Base-by-base conservation (phyloP, 2,329 filamentous ascomycete genomes). In the Bipolaris oryzae region DNA sequence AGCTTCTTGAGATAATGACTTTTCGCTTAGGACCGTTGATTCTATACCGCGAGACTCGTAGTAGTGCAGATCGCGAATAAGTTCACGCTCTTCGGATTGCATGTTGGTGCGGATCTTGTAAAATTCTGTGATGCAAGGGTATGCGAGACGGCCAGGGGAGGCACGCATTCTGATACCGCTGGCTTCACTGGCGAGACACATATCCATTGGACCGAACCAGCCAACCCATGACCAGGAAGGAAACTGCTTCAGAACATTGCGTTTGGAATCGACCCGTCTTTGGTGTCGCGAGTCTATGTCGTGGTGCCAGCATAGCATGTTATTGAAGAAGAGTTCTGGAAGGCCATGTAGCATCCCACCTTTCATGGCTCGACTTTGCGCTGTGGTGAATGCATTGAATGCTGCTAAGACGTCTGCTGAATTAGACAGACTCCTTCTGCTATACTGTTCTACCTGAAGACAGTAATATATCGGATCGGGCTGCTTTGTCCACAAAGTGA, bases 281-380 rank as follows among this genome's bases (percentile, higher is more conserved):
- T 23, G 9, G 1, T 43, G 37, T 3, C n/a, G 13, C 1, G 4
- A 11, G 15, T 11, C 7, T 9, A 13, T 15, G 7, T 33, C 48
- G 18, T 43, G 39, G 1, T 43, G 38, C 48, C 48, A 51, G 31
- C 48, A 35, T 6, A 51, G 39, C 28, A 43, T 43, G 3, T 13
- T 25, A 5, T 42, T 31, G 1, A 51, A 42, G 31, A 43, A 51
- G 10, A 43, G 48, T 28, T 51, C 48, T 37, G 38, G 48, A 13
- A 51, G 31, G 3, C 48, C 48, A 5, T 35, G 18, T 3, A 43
- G 3, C 3, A 51, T 18, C 1, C 18, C 5, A 6, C 18, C 18
- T 7, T 51, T 28, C 48, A 51, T 51, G 6, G 20, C 20, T 3
- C 39, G 38, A 7, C 38, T 15, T 35, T 51, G 42, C 16, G 21